A percentile compares a stretch with the other conserved stretches of the same genome.
phyloP scores from a whole-genome alignment of 2,329 filamentous ascomycete genomes.

The Arthrobotrys megalospora region DNA sequence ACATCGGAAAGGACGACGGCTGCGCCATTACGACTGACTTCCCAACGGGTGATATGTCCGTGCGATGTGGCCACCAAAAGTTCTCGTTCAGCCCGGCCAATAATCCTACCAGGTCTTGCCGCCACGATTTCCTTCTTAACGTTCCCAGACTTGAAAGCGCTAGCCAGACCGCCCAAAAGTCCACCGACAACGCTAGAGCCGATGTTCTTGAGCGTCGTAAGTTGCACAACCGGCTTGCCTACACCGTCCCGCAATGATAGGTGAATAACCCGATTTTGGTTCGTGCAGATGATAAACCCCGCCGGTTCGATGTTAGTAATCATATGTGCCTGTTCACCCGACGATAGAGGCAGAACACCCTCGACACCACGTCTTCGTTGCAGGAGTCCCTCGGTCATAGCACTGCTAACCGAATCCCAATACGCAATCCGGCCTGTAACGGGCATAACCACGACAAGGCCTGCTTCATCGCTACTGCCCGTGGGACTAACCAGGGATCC shows the following conservation, averaged over 20 bases:
- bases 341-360: conserved; percentile 72
- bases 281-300: conserved; percentile 88
- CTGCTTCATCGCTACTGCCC: conserved; percentile 83
- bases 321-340: conserved; percentile 82
- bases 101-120: conserved; percentile 80
- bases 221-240: conserved; percentile 84
- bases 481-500: conserved; percentile 86
- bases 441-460: conserved; percentile 88
- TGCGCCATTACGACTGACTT: conserved; percentile 87
- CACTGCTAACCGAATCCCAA: conserved; percentile 86
- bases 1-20: conserved; percentile 81
- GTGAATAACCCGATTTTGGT: conserved; percentile 87
- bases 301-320: conserved; percentile 88
- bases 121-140: conserved; percentile 84
- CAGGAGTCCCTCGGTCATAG: conserved; percentile 64
- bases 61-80: conserved; percentile 83
- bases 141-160: conserved; percentile 79
- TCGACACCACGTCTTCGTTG: conserved; percentile 64
- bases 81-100: conserved; percentile 85
- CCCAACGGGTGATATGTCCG: conserved; percentile 87
- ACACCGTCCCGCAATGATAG: conserved; percentile 88
- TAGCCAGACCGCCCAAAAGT: conserved; percentile 79
- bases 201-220: conserved; percentile 80
- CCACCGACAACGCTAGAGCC: conserved; percentile 68
- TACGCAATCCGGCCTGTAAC: conserved; percentile 88